Conservation (phyloP, 495 filamentous ascomycete genomes). For the Aspergillus incahuasiensis region DNA sequence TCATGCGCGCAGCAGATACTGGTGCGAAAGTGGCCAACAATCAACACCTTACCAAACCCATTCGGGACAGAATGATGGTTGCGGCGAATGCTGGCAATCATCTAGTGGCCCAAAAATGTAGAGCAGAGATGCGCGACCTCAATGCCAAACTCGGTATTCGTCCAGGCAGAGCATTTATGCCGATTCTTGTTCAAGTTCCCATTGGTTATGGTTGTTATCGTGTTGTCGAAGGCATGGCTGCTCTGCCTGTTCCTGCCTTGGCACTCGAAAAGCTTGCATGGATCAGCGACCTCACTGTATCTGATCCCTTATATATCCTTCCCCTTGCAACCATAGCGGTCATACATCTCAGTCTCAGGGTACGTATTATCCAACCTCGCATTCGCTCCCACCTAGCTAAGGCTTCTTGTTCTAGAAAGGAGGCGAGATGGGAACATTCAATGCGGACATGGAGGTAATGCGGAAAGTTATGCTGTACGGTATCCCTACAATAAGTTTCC, state of each 20-base stretch:
- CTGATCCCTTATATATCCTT: constrained; percentile 74
- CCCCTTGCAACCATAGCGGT: constrained; percentile 49
- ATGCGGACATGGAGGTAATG: constrained; percentile 19
- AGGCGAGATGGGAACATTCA: constrained; percentile 43
- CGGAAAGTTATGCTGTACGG: constrained; percentile 49
- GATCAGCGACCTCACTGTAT: constrained; percentile 72
- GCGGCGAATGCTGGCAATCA: constrained; percentile 36
- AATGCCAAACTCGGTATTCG: constrained; percentile 51
- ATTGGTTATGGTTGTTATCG: constrained; percentile 77
- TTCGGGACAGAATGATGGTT: constrained; percentile 40
- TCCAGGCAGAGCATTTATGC: constrained; percentile 48
- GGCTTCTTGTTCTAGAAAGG: constrained; percentile 47
- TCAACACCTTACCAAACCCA: constrained; percentile 35
- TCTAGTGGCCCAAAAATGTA: constrained; percentile 32
- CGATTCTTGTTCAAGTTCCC: constrained; percentile 56
- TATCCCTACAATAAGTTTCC: constrained; percentile 57
- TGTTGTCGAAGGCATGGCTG: constrained; percentile 66
- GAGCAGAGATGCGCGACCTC: constrained; percentile 44
- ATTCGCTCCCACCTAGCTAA: background rate
- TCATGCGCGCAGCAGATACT: constrained; percentile 55
- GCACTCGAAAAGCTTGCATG: constrained; percentile 65
- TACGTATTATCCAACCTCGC: constrained; percentile 28
- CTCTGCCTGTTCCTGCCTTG: constrained; percentile 74
- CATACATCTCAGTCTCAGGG: constrained; percentile 53
- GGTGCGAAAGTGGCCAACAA: constrained; percentile 44